Evolutionary conservation across 345 rosid species (phyloP).

Genomic region (Sapria himalayana): DNA sequence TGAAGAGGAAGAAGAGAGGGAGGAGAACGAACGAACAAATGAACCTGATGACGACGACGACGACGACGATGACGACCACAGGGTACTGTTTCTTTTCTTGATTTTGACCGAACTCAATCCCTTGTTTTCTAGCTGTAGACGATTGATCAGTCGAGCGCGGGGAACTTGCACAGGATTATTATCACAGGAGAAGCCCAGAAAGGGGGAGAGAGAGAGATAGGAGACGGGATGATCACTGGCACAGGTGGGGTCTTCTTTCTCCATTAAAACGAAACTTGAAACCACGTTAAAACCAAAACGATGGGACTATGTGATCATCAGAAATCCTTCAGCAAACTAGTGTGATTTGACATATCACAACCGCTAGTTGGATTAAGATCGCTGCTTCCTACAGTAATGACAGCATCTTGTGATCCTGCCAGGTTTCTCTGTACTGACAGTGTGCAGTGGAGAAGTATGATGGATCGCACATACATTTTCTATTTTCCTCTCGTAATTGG

Average conservation of each 20-base stretch:
- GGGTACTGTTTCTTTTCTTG: no score
- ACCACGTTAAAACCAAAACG: no score
- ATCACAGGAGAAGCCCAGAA: constrained; percentile 54
- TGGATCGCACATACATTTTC: constrained; percentile 64
- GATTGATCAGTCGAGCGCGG: no score
- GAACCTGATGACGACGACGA: constrained; percentile 35
- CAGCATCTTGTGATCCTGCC: constrained; percentile 44
- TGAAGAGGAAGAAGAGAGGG: constrained; percentile 91
- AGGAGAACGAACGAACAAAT: constrained; percentile 43
- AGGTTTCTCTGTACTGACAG: constrained; percentile 98
- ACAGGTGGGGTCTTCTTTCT: constrained; percentile 49
- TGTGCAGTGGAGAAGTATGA: constrained; percentile 98
- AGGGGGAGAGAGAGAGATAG: constrained; percentile 75
- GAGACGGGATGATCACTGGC: constrained; percentile 42
- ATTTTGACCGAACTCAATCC: no score
- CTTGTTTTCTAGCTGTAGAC: no score
- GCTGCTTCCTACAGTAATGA: constrained; percentile 70
- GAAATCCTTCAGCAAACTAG: no score
- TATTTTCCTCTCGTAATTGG: neutral
- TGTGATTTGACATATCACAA: no score
- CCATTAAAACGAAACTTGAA: no score
- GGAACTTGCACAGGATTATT: constrained; percentile 32
- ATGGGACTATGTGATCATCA: no score
- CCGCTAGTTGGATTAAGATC: constrained; percentile 14
- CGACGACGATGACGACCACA: constrained; percentile 30